A percentile compares a stretch with the other conserved stretches of the same genome.
Conservation (phyloP, 176 grass and related monocot genomes). For the Stipa capillata region DNA sequence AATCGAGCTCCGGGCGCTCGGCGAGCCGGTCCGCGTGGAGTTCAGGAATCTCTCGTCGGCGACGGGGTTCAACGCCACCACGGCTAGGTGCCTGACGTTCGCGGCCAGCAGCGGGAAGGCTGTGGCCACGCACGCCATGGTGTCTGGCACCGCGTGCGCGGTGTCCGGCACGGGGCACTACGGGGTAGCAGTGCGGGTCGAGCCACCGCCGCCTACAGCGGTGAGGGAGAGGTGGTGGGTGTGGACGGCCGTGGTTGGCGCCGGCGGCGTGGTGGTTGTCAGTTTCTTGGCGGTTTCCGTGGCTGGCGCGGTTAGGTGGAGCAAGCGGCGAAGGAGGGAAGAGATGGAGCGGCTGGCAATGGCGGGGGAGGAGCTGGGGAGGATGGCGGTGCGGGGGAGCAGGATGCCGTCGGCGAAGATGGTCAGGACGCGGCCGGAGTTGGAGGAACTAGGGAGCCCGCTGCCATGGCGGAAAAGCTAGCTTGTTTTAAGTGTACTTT, state of each 20-base stretch:
- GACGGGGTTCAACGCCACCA: slow-evolving; percentile 6
- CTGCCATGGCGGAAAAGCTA: not conserved
- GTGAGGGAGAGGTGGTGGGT: slow-evolving; percentile 27
- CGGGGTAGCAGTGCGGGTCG: slow-evolving; percentile 13
- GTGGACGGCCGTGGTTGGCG: not conserved
- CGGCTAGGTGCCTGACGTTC: slow-evolving; percentile 36
- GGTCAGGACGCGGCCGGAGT: slow-evolving; percentile 23
- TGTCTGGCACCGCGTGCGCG: slow-evolving; percentile 9
- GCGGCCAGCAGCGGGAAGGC: not conserved
- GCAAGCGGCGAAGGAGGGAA: slow-evolving; percentile 36
- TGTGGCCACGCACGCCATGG: slow-evolving; percentile 16
- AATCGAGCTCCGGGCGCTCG: slow-evolving; percentile 15
- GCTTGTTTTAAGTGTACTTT: not conserved
- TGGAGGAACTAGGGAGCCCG: slow-evolving; percentile 23
- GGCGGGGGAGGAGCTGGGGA: slow-evolving; percentile 28
- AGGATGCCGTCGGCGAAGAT: slow-evolving; percentile 44
- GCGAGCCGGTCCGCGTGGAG: slow-evolving; percentile 23
- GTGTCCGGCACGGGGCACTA: slow-evolving; percentile 44
- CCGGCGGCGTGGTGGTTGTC: not conserved
- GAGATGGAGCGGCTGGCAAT: slow-evolving; percentile 29
- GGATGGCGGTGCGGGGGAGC: slow-evolving; percentile 32
- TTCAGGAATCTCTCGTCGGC: slow-evolving; percentile 16
- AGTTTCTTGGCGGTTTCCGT: not conserved
- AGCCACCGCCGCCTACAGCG: not conserved
- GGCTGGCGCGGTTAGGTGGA: slow-evolving; percentile 25